Base-by-base conservation (phyloP, 495 filamentous ascomycete genomes). In the Penicillium argentinense region DNA sequence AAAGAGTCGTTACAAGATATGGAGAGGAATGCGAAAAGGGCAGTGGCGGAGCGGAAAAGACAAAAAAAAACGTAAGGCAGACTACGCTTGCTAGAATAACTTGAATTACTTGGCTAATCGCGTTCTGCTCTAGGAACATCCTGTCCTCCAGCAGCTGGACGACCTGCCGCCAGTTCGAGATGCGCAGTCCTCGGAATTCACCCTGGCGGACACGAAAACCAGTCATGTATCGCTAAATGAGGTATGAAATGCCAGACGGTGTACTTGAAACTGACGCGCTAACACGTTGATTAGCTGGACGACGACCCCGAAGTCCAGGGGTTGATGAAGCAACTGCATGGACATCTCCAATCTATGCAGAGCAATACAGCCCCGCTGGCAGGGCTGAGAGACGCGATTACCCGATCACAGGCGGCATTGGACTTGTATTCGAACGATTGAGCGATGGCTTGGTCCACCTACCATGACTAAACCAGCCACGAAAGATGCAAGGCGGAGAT, bases 261-360 rank as follows among this genome's bases (percentile, higher is more conserved):
- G 1, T 29, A 32, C 42, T 3, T 17, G 12, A 54, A 34, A 30
- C 14, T 19, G 34, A 19, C 34, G 43, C 9, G 22, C 52, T 49
- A 3, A 50, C 59, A 32, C 39, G 29, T 22, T 36, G 4, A 36
- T 43, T 46, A 75, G 72, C 58, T 74, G 30, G 67, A 71, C n/a
- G 33, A 51, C 11, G 71, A 76, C 40, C 66, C 70, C 1, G 67
- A 70, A n/a, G 47, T 66, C 8, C 46, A 45, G 5, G 47, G 27
- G 9, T 39, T 76, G 23, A 52, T 75, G 42, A 67, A 62, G 41
- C 75, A 82, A 50, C 60, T 85, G 9, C 64, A 72, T 37, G 68
- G 71, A 30, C 81, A 83, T 59, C 63, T 84, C 18, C 73, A 76
- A 49, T 81, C 73, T 22, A 75, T 85, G 67, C 71, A 77, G 42